Percentiles rank a stretch among this genome's conserved stretches.
These are phyloP conservation scores for Fonsecaea pedrosoi DNA, from an alignment of 2,329 filamentous ascomycete species.

Conservation along the genomic window DNA sequence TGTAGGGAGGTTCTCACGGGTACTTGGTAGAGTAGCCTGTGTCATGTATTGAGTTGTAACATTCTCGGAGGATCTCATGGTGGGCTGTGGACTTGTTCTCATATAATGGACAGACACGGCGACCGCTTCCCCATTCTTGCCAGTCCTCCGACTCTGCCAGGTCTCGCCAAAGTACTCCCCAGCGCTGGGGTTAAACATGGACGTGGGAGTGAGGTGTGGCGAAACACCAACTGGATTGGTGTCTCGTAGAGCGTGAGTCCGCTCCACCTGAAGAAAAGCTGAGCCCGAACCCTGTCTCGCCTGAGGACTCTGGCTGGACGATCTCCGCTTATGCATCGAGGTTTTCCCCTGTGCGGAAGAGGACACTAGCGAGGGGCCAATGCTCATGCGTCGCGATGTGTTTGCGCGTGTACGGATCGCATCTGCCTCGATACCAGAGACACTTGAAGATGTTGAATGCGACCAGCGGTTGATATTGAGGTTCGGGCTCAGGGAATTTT, in stretches of 20 bases:
- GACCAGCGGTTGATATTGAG: slow-evolving; percentile 64
- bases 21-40: slow-evolving; percentile 20
- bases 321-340: slow-evolving; percentile 29
- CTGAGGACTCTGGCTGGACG: slow-evolving; percentile 35
- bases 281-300: slow-evolving; percentile 20
- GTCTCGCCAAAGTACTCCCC: slow-evolving; percentile 36
- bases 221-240: slow-evolving; percentile 22
- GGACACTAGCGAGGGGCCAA: slow-evolving; percentile 27
- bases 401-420: slow-evolving; percentile 33
- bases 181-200: slow-evolving; percentile 37
- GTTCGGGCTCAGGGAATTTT: slow-evolving; percentile 31
- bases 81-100: slow-evolving; percentile 21
- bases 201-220: slow-evolving; percentile 34
- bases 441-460: slow-evolving; percentile 62
- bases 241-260: slow-evolving; percentile 19
- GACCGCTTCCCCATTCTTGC: slow-evolving; percentile 35
- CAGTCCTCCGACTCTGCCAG: slow-evolving; percentile 35
- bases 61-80: slow-evolving; percentile 18
- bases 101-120: slow-evolving; percentile 38
- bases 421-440: slow-evolving; percentile 41
- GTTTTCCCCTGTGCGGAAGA: slow-evolving; percentile 11
- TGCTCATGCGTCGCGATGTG: slow-evolving; percentile 33
- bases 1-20: slow-evolving; percentile 23
- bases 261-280: slow-evolving; percentile 23
- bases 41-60: slow-evolving; percentile 26